phyloP scores from a whole-genome alignment of 2,329 filamentous ascomycete species.

The Tolypocladium inflatum region DNA sequence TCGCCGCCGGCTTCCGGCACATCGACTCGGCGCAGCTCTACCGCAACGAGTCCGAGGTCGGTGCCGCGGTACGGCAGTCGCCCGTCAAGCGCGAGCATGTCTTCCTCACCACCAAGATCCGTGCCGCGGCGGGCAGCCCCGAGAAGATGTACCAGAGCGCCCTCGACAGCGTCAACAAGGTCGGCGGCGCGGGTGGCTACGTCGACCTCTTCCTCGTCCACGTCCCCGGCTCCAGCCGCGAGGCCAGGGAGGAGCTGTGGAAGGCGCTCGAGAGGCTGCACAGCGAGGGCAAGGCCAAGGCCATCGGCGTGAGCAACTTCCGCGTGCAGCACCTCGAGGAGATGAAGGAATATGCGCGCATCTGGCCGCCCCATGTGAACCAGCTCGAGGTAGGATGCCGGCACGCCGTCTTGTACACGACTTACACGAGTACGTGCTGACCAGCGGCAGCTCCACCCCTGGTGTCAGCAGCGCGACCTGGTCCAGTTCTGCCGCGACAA shows the following conservation, averaged over 20 bases:
- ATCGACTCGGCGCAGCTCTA: constrained; percentile 57
- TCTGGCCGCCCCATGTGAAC: constrained; percentile 63
- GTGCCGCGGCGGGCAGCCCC: constrained; percentile 29
- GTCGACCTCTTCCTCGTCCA: constrained; percentile 67
- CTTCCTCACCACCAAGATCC: constrained; percentile 64
- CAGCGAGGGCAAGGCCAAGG: constrained; percentile 48
- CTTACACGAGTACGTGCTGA: neutral
- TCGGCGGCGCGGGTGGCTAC: constrained; percentile 49
- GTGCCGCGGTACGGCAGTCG: constrained; percentile 49
- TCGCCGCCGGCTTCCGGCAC: constrained; percentile 50
- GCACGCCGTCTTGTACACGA: neutral
- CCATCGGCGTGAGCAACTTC: constrained; percentile 67
- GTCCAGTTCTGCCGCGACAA: constrained; percentile 60
- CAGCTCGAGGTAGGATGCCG: constrained; percentile 57
- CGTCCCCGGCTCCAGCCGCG: constrained; percentile 44
- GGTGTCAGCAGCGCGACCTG: constrained; percentile 45
- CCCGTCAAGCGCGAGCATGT: constrained; percentile 47
- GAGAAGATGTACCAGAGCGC: constrained; percentile 51
- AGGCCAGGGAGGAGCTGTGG: constrained; percentile 54
- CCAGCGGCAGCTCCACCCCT: constrained; percentile 56
- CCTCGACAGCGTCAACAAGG: constrained; percentile 52
- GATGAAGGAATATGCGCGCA: constrained; percentile 53
- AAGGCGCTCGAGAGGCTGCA: constrained; percentile 53
- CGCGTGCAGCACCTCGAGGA: constrained; percentile 59
- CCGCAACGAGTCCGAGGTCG: constrained; percentile 58